These are phyloP conservation scores for Carex pumila DNA, from an alignment of 176 grass and related monocot genomes.

Conservation along the genomic window DNA sequence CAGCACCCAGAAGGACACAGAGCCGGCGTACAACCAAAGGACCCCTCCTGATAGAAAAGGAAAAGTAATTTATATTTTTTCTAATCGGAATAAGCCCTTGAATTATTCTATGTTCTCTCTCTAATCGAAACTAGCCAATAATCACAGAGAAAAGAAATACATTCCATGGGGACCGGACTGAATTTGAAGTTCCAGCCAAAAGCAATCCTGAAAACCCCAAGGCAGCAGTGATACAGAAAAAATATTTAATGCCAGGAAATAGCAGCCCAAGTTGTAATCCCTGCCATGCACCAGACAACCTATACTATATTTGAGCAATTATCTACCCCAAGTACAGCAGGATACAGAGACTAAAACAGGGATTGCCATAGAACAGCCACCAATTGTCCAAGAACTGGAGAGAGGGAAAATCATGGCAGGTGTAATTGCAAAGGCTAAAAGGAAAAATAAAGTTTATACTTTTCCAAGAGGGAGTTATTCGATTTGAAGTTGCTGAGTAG, in stretches of 20 bases:
- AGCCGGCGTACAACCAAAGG: slow-evolving; percentile 85
- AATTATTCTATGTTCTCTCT: slow-evolving; percentile 4
- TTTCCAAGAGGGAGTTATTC: slow-evolving; percentile 73
- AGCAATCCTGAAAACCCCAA: not conserved
- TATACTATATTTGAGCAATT: not conserved
- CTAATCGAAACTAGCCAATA: not conserved
- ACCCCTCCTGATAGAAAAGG: slow-evolving; percentile 49
- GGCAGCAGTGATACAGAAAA: not conserved
- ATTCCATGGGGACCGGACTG: not conserved
- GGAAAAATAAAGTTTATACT: slow-evolving; percentile 38
- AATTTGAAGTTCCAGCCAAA: not conserved
- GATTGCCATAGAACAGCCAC: not conserved
- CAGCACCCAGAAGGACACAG: slow-evolving; percentile 83
- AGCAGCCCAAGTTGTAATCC: not conserved
- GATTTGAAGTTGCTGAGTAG: slow-evolving; percentile 61
- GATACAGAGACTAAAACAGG: not conserved
- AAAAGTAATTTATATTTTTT: slow-evolving; percentile 14
- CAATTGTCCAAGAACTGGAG: not conserved
- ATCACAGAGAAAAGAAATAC: not conserved
- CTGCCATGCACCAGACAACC: not conserved
- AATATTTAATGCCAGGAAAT: not conserved
- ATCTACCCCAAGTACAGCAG: not conserved
- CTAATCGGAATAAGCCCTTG: slow-evolving; percentile 17
- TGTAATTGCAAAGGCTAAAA: slow-evolving; percentile 4
- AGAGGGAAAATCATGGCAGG: not conserved